Base-by-base conservation (phyloP, 169 alveolate species). In the Plasmodium chabaudi region DNA sequence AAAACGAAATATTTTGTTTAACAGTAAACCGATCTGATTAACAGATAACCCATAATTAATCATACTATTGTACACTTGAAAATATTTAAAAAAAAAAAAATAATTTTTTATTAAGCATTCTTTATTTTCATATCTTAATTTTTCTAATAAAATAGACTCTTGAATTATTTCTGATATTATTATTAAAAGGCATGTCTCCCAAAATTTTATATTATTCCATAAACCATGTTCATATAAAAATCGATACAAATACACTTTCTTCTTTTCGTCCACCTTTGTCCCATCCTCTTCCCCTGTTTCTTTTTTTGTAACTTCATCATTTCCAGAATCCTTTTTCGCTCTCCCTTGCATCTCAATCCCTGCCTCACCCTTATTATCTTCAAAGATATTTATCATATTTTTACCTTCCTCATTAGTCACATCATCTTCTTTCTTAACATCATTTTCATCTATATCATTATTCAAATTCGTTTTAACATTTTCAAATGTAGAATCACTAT, bases 51-150 rank as follows among this genome's bases (percentile, higher is more conserved):
- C 88, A 19, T 51, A 75, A 67, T 75, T 53, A 25, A 75, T 75
- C 88, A 75, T 75, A 51, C 77, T 75, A 51, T 75, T 64, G 57
- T 75, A 75, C 12, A 75, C 47, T 63, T 64, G 61, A 39, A 75
- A 75, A 75, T 75, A 75, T 75, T 75, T 75, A 57, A 75, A 75
- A 75, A 75, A 75, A 39, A 75, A 75, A 61, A 75, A 75, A 75
- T 75, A 75, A 2, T 75, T 75, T 63, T 75, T 75, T 49, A 75
- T 75, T 44, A 75, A n/a, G 6, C 44, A 63, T 75, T 75, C 88
- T 75, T 75, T 75, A 55, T 75, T 75, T 64, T 75, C 88, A 39
- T 75, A 75, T 47, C 72, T 19, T 63, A 75, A 47, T 64, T 75
- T 75, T 75, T 75, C 88, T 44, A 75, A 19, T 64, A 75, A 61